Base-by-base conservation (phyloP, 1,139 yeast genomes). In the Yamadazyma atmosphaerica region DNA sequence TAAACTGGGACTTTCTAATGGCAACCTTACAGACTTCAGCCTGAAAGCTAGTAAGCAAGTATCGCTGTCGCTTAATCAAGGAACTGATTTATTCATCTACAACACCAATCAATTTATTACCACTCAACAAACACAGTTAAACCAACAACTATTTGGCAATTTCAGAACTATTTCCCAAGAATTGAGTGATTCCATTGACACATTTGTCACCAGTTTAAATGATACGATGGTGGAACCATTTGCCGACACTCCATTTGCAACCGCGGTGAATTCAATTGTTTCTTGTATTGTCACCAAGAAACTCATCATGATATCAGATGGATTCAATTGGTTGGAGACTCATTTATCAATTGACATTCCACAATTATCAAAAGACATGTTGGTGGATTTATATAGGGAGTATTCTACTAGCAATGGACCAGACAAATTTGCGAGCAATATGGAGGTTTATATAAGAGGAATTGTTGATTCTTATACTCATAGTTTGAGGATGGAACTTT, bases 211-310 rank as follows among this genome's bases (percentile, higher is more conserved):
- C 4, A 41, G 44, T 9, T 51, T 70, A 35, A 67, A 68, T 42
- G 37, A 43, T 5, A 58, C 73, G 0, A 45, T 71, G 13, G 44
- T 51, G 33, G 46, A 52, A 3, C 72, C 81, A 0, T 89, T 92
- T 60, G 79, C 81, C 3, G 72, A 70, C 3, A 87, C 98, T 0
- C 77, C 86, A 0, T 65, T 92, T 12, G 77, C 80, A 33, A 55
- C 55, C 1, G 86, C 95, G 0, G 70, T 90, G 50, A 74, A 63
- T 25, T 65, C 81, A 0, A 79, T 89, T 1, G 85, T 89, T 4
- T 80, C 82, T 36, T 92, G 98, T 62, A 78, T 86, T 1, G 67
- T 92, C 30, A 94, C 89, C 11, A 69, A 83, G 39, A 92, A 90
- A 54, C 58, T 90, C 5, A 68, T 70, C 3, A 70, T 73, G 24